Percentiles rank a stretch among this genome's conserved stretches.
Evolutionary conservation across 345 rosid genomes (phyloP).

Genomic region (Populus euphratica): DNA sequence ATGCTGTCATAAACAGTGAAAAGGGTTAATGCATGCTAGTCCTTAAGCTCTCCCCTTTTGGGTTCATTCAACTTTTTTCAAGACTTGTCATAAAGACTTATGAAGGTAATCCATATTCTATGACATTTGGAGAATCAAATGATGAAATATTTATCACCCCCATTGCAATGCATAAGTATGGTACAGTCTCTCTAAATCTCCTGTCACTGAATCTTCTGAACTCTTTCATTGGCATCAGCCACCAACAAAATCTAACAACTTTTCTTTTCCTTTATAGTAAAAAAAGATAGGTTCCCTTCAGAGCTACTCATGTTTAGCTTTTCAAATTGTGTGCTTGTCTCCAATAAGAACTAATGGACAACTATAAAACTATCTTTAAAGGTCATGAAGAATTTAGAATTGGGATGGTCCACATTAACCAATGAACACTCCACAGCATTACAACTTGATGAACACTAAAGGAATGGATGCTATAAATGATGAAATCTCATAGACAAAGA

Average conservation of each 20-base stretch:
- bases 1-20: too few species aligned
- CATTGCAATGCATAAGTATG: not conserved
- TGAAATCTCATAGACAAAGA: not conserved
- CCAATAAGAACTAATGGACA: not conserved
- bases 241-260: not conserved
- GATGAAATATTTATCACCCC: not conserved
- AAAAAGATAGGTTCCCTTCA: not conserved
- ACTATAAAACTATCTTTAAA: not conserved
- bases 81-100: not conserved
- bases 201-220: not conserved
- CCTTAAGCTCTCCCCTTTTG: not conserved
- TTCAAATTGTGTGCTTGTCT: not conserved
- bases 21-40: not conserved
- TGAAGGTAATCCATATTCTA: not conserved
- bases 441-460: not conserved
- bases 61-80: not conserved
- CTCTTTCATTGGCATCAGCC: not conserved
- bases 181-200: not conserved
- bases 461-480: not conserved
- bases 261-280: not conserved
- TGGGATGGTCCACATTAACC: not conserved
- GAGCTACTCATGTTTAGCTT: not conserved
- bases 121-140: not conserved
- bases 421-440: not conserved
- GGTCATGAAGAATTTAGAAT: not conserved